Evolutionary conservation across 1,284 basidiomycete species (phyloP).

Genomic region (Cutaneotrichosporon daszewskae): DNA sequence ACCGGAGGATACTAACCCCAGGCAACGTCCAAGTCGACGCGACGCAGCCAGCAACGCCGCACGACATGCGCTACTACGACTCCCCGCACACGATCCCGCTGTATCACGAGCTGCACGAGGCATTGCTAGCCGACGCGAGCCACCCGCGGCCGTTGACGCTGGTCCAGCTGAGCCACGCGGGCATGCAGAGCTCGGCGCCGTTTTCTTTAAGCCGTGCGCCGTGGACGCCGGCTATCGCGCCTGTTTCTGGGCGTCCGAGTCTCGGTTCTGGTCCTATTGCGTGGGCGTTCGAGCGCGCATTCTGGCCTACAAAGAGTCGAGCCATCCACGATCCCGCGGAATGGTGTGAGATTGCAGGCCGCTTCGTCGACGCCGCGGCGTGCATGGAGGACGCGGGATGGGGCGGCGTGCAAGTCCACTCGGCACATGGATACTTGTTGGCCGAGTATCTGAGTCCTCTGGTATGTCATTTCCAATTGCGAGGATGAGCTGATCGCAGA

Average conservation of each 20-base stretch:
- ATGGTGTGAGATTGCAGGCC: constrained; percentile 53
- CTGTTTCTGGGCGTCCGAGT: constrained; percentile 58
- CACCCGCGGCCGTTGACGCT: constrained; percentile 38
- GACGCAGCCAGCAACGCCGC: constrained; percentile 69
- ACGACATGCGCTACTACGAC: constrained; percentile 66
- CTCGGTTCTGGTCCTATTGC: constrained; percentile 45
- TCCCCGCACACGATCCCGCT: constrained; percentile 44
- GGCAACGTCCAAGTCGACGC: constrained; percentile 75
- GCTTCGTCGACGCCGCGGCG: constrained; percentile 66
- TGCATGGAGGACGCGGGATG: constrained; percentile 69
- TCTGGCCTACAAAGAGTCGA: constrained; percentile 62
- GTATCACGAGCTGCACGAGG: constrained; percentile 54
- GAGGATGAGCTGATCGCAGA: constrained; percentile 50
- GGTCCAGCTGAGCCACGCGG: constrained; percentile 80
- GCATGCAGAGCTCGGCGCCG: constrained; percentile 68
- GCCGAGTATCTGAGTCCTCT: constrained; percentile 76
- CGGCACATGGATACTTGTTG: constrained; percentile 81
- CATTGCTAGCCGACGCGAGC: constrained; percentile 51
- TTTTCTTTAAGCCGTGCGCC: constrained; percentile 31
- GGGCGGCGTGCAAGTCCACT: constrained; percentile 84
- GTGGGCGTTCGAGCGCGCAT: constrained; percentile 50
- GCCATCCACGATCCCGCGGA: constrained; percentile 56
- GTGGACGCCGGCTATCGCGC: constrained; percentile 58
- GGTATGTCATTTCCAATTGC: too few relatives aligned
- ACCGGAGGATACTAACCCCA: constrained; percentile 15